These are phyloP conservation scores for Cytospora paraplurivora DNA, from an alignment of 2,329 filamentous ascomycete genomes.

Conservation along the genomic window DNA sequence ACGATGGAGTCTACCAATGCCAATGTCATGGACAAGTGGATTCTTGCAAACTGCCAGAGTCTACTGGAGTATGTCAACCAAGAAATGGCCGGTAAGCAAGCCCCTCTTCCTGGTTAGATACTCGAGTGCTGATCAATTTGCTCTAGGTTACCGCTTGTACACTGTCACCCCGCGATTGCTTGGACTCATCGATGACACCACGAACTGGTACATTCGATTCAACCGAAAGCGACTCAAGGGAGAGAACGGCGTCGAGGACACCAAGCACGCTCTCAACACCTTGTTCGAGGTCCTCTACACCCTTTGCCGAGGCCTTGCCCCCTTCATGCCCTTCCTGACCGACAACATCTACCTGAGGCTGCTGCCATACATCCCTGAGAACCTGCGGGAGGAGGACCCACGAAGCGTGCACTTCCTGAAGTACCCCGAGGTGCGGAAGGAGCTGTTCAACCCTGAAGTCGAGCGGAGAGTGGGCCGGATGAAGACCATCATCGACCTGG, in stretches of 20 bases:
- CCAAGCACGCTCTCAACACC: conserved; percentile 86
- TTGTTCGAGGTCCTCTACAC: conserved; percentile 93
- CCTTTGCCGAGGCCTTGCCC: conserved; percentile 82
- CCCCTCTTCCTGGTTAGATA: background rate
- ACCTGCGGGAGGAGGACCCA: conserved; percentile 67
- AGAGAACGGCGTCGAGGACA: conserved; percentile 82
- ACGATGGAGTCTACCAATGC: conserved; percentile 73
- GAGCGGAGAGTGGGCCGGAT: conserved; percentile 87
- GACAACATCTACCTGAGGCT: conserved; percentile 91
- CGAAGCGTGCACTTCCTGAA: conserved; percentile 90
- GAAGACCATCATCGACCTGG: conserved; percentile 94
- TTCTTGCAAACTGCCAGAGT: conserved; percentile 88
- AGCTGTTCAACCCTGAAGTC: conserved; percentile 83
- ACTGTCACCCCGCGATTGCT: conserved; percentile 88
- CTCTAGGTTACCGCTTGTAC: conserved; percentile 71
- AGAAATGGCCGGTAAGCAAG: conserved; percentile 76
- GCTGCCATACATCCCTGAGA: conserved; percentile 76
- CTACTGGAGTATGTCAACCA: conserved; percentile 88
- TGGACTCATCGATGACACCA: conserved; percentile 86
- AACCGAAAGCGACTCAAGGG: conserved; percentile 91
- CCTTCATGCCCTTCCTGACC: conserved; percentile 93
- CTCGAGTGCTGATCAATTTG: conserved; percentile 26
- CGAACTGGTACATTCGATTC: conserved; percentile 99
- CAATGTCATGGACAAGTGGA: conserved; percentile 97
- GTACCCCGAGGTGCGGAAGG: conserved; percentile 85